phyloP scores from a whole-genome alignment of 768 basidiomycete genomes.

The Chlorophyllum brunneum region DNA sequence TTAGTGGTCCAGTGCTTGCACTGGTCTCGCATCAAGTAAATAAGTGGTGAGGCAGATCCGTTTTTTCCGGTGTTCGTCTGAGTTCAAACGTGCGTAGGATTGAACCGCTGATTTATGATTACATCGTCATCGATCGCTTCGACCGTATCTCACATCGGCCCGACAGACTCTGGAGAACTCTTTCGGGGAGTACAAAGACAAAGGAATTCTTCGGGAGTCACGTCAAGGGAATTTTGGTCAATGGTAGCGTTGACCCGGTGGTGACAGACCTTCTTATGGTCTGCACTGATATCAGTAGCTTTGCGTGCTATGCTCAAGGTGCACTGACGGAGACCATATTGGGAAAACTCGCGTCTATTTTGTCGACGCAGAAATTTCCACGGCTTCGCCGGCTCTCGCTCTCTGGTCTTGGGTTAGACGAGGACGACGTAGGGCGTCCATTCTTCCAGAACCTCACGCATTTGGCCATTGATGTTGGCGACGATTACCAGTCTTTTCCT shows the following conservation, averaged over 20 bases:
- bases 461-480: constrained; percentile 1
- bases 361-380: neutral
- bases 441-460: constrained; percentile 5
- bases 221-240: constrained; percentile 3
- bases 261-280: neutral
- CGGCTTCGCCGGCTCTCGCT: constrained; percentile 3
- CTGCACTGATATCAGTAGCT: neutral
- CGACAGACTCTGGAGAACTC: constrained; percentile 6
- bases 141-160: constrained; percentile 3
- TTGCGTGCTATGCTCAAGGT: constrained; percentile 5
- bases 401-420: neutral
- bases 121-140: constrained; percentile 1
- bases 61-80: neutral
- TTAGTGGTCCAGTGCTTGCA: neutral
- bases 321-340: neutral
- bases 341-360: neutral
- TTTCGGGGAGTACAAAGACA: neutral
- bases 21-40: constrained; percentile 1
- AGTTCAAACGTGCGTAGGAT: neutral
- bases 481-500: neutral
- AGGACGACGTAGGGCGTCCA: neutral
- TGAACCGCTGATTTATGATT: constrained; percentile 5
- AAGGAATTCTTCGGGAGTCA: neutral
- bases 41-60: neutral
- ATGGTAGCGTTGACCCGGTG: constrained; percentile 4